These are phyloP conservation scores for Epichloe elymi DNA, from an alignment of 2,329 filamentous ascomycete genomes.

Conservation along the genomic window DNA sequence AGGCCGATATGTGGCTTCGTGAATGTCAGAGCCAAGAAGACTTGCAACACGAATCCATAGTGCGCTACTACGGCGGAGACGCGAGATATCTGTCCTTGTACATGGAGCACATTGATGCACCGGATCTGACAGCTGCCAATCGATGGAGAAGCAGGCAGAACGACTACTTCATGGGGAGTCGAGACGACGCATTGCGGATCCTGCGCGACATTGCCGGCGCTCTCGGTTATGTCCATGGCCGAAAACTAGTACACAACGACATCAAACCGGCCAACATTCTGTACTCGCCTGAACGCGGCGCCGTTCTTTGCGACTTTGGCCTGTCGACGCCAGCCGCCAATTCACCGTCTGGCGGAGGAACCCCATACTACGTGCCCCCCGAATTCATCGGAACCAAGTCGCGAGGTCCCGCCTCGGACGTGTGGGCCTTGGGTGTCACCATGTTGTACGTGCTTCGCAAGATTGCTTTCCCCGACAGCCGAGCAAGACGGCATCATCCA, in stretches of 20 bases:
- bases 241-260: constrained; percentile 44
- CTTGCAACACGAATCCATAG: constrained; percentile 43
- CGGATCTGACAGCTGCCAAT: constrained; percentile 35
- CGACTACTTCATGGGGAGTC: constrained; percentile 37
- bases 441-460: constrained; percentile 47
- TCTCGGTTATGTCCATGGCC: constrained; percentile 41
- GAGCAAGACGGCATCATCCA: constrained; percentile 33
- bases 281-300: constrained; percentile 44
- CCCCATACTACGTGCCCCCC: constrained; percentile 50
- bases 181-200: constrained; percentile 37
- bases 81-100: constrained; percentile 46
- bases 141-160: constrained; percentile 35
- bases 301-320: constrained; percentile 48
- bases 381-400: constrained; percentile 44
- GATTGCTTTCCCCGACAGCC: constrained; percentile 40
- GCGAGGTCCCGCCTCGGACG: constrained; percentile 41
- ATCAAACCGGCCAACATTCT: constrained; percentile 50
- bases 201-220: constrained; percentile 40
- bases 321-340: constrained; percentile 35
- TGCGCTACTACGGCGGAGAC: constrained; percentile 44
- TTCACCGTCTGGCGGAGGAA: constrained; percentile 38
- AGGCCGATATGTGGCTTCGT: constrained; percentile 47
- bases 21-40: constrained; percentile 43
- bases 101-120: constrained; percentile 47
- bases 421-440: constrained; percentile 47